Evolutionary conservation across 2,329 filamentous ascomycete genomes (phyloP).

Genomic region (Beauveria asiatica): DNA sequence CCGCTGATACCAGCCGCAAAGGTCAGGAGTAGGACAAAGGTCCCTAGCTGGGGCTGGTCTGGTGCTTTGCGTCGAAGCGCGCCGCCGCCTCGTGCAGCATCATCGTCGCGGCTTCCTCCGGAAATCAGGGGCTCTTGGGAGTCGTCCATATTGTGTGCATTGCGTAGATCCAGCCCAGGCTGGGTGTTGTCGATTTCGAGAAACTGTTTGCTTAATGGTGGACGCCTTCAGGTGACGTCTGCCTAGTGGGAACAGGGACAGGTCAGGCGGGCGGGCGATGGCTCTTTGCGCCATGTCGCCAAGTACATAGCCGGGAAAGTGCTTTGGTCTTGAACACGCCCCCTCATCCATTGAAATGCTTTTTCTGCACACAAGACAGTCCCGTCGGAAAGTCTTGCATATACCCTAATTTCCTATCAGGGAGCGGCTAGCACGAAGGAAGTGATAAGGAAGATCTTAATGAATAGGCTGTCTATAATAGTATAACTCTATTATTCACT

Average conservation of each 20-base stretch:
- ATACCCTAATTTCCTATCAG: too few species aligned
- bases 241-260: background rate
- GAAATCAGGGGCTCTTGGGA: conserved; percentile 32
- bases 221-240: background rate
- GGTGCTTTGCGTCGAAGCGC: conserved; percentile 21
- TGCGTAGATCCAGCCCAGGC: background rate
- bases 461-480: too few species aligned
- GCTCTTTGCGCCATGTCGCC: too few species aligned
- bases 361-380: too few species aligned
- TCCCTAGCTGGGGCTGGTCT: conserved; percentile 26
- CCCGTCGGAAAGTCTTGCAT: too few species aligned
- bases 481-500: too few species aligned
- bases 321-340: too few species aligned
- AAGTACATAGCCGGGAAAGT: too few species aligned
- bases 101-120: conserved; percentile 20
- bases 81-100: conserved; percentile 22
- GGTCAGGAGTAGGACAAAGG: conserved; percentile 54
- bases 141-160: conserved; percentile 23
- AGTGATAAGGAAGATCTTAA: too few species aligned
- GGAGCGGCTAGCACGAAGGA: too few species aligned
- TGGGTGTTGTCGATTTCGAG: background rate
- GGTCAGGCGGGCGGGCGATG: background rate
- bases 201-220: background rate
- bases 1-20: conserved; percentile 59
- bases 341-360: too few species aligned